A percentile compares a stretch with the other conserved stretches of the same genome.
Evolutionary conservation across 495 filamentous ascomycete genomes (phyloP).

Genomic region (Physcia stellaris): DNA sequence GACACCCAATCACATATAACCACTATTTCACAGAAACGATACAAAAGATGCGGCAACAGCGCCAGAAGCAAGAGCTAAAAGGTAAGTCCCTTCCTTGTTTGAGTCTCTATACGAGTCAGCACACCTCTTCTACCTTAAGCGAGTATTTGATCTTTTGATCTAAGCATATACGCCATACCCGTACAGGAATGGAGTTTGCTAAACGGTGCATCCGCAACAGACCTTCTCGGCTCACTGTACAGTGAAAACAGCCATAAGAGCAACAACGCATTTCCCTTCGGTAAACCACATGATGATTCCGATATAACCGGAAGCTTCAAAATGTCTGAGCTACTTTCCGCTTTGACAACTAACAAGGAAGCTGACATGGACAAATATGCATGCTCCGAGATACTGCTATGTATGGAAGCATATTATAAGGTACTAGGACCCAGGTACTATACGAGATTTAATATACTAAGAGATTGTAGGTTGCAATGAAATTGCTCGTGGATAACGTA

Average conservation of each 20-base stretch:
- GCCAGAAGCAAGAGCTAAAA: slow-evolving; percentile 9
- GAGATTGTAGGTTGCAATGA: slow-evolving; percentile 23
- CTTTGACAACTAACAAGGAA: slow-evolving; percentile 4
- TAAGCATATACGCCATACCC: too few relatives aligned
- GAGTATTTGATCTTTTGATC: too few relatives aligned
- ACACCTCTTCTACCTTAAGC: neutral
- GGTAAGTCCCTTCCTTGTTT: neutral
- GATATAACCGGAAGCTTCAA: neutral
- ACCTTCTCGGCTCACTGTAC: too few relatives aligned
- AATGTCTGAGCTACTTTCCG: neutral
- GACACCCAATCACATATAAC: slow-evolving; percentile 12
- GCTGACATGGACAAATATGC: slow-evolving; percentile 12
- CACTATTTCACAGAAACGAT: slow-evolving; percentile 22
- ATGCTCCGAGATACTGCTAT: slow-evolving; percentile 12
- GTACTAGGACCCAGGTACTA: slow-evolving; percentile 1
- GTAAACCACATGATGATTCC: too few relatives aligned
- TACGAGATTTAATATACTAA: too few relatives aligned
- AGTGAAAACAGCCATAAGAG: too few relatives aligned
- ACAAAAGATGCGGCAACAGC: slow-evolving; percentile 13
- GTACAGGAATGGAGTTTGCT: too few relatives aligned
- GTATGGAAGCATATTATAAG: slow-evolving; percentile 19
- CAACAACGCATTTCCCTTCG: too few relatives aligned
- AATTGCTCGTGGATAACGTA: slow-evolving; percentile 21
- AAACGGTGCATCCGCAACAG: too few relatives aligned
- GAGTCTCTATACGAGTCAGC: too few relatives aligned